These are phyloP conservation scores for Paecilomyces dactylethromorphus DNA, from an alignment of 2,329 filamentous ascomycete genomes.

Conservation along the genomic window DNA sequence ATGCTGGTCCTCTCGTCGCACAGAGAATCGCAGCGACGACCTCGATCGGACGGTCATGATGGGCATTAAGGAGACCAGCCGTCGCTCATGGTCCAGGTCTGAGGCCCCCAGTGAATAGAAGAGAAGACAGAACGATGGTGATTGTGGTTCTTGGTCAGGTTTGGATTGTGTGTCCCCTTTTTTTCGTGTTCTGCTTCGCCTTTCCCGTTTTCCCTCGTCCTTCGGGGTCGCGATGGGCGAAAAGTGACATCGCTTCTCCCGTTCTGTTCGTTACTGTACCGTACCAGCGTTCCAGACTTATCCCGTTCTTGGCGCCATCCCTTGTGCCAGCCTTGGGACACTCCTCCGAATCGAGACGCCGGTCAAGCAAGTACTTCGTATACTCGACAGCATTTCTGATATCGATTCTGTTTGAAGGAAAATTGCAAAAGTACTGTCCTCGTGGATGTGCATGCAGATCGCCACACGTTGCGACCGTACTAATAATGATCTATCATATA, in stretches of 20 bases:
- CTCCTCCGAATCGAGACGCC: too few species aligned
- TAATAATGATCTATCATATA: too few species aligned
- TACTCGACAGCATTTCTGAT: too few species aligned
- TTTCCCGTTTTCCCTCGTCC: neutral
- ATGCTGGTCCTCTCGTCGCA: slow-evolving; percentile 23
- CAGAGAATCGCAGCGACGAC: slow-evolving; percentile 24
- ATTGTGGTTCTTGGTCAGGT: neutral
- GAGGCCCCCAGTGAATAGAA: neutral
- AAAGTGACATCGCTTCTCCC: neutral
- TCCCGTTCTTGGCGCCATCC: neutral
- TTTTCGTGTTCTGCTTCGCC: neutral
- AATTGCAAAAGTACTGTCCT: too few species aligned
- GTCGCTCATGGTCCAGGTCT: neutral
- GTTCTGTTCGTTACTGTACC: neutral
- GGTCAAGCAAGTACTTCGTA: too few species aligned
- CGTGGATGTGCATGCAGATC: too few species aligned
- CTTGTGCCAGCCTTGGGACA: too few species aligned
- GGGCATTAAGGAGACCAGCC: neutral
- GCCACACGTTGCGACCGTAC: too few species aligned
- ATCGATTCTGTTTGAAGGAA: too few species aligned
- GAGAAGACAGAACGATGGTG: neutral
- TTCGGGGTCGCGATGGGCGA: neutral
- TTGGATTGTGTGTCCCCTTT: neutral
- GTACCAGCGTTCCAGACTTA: neutral
- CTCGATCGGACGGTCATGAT: slow-evolving; percentile 28